These are phyloP conservation scores for Xenoacremonium recifei DNA, from an alignment of 2,329 filamentous ascomycete species.

Conservation along the genomic window DNA sequence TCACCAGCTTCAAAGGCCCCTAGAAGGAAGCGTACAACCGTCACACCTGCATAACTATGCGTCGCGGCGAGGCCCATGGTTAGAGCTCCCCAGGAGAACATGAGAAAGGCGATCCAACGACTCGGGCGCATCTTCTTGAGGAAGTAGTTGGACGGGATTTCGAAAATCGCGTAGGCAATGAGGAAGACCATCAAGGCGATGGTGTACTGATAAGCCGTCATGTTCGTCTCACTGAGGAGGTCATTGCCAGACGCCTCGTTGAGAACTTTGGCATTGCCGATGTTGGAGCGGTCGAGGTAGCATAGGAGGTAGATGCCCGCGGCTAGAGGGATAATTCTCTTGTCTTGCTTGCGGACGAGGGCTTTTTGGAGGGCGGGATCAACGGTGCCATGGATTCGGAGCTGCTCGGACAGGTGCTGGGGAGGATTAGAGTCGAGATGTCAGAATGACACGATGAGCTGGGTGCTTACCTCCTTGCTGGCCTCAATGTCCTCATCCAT, in stretches of 20 bases:
- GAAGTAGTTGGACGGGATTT: constrained; percentile 43
- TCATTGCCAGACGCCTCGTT: constrained; percentile 32
- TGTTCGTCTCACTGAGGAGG: constrained; percentile 44
- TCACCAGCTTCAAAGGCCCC: constrained; percentile 30
- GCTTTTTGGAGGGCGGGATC: background rate
- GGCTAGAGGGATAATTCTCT: constrained; percentile 19
- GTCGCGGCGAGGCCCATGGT: constrained; percentile 42
- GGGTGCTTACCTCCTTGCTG: background rate
- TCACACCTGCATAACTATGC: constrained; percentile 30
- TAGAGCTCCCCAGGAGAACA: constrained; percentile 34
- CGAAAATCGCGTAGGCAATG: constrained; percentile 56
- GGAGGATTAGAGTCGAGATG: background rate
- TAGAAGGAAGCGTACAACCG: constrained; percentile 28
- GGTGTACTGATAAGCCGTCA: constrained; percentile 54
- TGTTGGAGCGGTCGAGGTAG: constrained; percentile 52
- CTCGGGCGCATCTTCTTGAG: constrained; percentile 48
- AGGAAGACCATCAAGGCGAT: constrained; percentile 38
- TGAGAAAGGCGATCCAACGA: constrained; percentile 39
- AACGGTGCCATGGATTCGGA: background rate
- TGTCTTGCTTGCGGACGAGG: constrained; percentile 11
- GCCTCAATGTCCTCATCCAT: constrained; percentile 1
- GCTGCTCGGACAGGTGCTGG: background rate
- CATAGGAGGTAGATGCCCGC: constrained; percentile 36
- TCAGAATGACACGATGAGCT: background rate
- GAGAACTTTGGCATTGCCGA: constrained; percentile 42